phyloP scores from a whole-genome alignment of 2,329 filamentous ascomycete genomes.

The Ophiocordyceps camponoti-floridani region DNA sequence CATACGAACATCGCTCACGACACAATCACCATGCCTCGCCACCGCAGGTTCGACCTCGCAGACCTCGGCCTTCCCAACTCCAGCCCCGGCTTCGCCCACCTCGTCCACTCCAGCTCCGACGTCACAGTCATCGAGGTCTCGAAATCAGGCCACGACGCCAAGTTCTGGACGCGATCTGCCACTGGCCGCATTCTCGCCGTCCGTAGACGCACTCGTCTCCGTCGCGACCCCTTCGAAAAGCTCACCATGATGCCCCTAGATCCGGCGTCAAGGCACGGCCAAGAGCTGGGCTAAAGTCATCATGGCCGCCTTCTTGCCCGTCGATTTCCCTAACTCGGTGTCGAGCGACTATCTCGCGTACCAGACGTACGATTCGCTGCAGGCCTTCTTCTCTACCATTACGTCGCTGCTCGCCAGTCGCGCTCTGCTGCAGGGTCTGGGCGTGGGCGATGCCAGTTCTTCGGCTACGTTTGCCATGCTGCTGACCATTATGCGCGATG shows the following conservation, averaged over 20 bases:
- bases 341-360: constrained; percentile 69
- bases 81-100: constrained; percentile 6
- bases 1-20: no score
- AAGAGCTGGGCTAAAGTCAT: constrained; percentile 24
- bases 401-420: constrained; percentile 63
- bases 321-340: constrained; percentile 77
- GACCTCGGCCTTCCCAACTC: not conserved
- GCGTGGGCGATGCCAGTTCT: constrained; percentile 63
- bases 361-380: constrained; percentile 54
- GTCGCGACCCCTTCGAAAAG: not conserved
- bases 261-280: constrained; percentile 2
- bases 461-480: constrained; percentile 68
- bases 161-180: constrained; percentile 15
- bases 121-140: constrained; percentile 19
- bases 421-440: constrained; percentile 63
- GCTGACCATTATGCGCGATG: constrained; percentile 68
- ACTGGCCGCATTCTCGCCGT: constrained; percentile 11
- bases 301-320: constrained; percentile 59
- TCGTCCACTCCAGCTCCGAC: constrained; percentile 8
- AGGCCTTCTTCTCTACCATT: constrained; percentile 72
- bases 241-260: not conserved
- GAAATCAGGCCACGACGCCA: constrained; percentile 16
- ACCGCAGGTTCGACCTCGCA: no score
- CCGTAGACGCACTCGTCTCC: constrained; percentile 1
- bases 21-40: not conserved